phyloP scores from a whole-genome alignment of 768 basidiomycete genomes.

The Leccinum sublutescens region DNA sequence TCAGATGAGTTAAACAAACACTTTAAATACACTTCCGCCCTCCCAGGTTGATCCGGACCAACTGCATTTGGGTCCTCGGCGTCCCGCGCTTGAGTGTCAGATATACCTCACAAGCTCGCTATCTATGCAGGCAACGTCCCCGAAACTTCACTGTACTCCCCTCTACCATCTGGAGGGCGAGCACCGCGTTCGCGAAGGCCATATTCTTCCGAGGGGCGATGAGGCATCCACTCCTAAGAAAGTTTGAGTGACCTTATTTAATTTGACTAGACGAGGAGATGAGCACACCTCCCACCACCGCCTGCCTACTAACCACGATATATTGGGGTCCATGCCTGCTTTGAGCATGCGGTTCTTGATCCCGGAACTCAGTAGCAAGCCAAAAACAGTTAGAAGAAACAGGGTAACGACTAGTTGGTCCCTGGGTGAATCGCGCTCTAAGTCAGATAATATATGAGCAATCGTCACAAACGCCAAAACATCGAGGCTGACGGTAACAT shows the following conservation, averaged over 20 bases:
- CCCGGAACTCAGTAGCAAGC: conserved; percentile 79
- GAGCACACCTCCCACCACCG: conserved; percentile 82
- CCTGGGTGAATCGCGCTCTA: conserved; percentile 93
- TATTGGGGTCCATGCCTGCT: conserved; percentile 64
- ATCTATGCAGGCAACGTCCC: conserved; percentile 27
- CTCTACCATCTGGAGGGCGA: conserved; percentile 35
- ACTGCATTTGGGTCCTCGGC: too few relatives aligned
- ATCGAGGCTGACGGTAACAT: conserved; percentile 80
- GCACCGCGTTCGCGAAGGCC: conserved; percentile 38
- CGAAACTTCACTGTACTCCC: conserved; percentile 46
- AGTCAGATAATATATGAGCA: conserved; percentile 19
- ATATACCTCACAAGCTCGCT: conserved; percentile 1
- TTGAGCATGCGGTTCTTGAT: conserved; percentile 81
- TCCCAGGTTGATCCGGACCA: background rate
- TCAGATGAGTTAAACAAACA: conserved; percentile 4
- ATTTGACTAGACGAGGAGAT: conserved; percentile 15
- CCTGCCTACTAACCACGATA: conserved; percentile 61
- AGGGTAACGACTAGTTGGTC: conserved; percentile 92
- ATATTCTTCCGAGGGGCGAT: conserved; percentile 53
- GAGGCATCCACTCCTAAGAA: conserved; percentile 41
- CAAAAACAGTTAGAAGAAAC: conserved; percentile 85
- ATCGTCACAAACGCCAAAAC: conserved; percentile 30
- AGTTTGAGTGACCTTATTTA: conserved; percentile 20
- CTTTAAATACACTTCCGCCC: conserved; percentile 1
- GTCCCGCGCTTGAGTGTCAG: background rate